Conservation (phyloP, 2,329 filamentous ascomycete genomes). For the Exophiala dermatitidis region DNA sequence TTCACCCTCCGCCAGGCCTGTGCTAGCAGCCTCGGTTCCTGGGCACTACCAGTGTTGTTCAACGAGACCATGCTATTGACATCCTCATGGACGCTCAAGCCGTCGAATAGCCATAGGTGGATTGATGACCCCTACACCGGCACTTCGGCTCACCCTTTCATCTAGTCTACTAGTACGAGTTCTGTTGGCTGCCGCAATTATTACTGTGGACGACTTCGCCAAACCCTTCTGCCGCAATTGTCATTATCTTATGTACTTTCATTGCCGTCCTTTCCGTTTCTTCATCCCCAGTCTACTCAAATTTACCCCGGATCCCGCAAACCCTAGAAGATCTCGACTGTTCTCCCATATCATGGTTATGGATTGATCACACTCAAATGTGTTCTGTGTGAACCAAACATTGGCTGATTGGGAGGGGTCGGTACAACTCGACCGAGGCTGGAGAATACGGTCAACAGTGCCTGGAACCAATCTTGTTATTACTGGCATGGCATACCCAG, state of each 20-base stretch:
- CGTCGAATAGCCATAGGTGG: background rate
- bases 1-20: background rate
- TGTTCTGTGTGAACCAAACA: too few species aligned
- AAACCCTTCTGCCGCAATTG: background rate
- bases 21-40: background rate
- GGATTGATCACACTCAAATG: too few species aligned
- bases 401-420: too few species aligned
- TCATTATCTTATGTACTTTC: background rate
- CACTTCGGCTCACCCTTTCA: too few species aligned
- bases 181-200: too few species aligned
- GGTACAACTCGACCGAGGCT: too few species aligned
- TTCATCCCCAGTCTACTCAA: background rate
- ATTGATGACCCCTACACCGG: too few species aligned
- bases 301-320: background rate
- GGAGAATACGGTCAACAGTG: too few species aligned
- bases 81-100: background rate
- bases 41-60: background rate
- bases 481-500: conserved; percentile 6
- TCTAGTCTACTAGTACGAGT: too few species aligned
- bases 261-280: background rate
- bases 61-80: too few species aligned
- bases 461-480: background rate
- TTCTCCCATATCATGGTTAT: background rate
- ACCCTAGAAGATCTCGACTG: background rate
- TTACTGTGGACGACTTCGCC: too few species aligned